phyloP scores from a whole-genome alignment of 139 green algal genomes.

The Eudorina sp. region DNA sequence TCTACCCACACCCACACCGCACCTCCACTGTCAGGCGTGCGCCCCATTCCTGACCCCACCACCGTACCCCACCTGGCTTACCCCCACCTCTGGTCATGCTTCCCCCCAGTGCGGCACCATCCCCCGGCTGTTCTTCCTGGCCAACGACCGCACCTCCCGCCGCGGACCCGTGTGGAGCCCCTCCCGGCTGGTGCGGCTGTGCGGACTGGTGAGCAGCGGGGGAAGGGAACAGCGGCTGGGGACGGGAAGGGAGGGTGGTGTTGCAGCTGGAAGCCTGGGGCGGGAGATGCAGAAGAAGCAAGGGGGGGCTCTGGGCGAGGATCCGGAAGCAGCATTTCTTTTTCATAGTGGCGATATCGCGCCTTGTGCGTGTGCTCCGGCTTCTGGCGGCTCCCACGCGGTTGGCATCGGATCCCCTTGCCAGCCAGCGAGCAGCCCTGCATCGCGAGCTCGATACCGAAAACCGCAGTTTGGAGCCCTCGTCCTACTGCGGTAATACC shows the following conservation, averaged over 20 bases:
- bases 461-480: no score
- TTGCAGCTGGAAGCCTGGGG: not conserved
- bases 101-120: slow-evolving; percentile 25
- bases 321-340: no score
- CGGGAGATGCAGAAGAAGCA: not conserved
- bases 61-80: not conserved
- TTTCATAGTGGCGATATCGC: not conserved
- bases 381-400: not conserved
- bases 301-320: not conserved
- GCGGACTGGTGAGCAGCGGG: slow-evolving; percentile 8
- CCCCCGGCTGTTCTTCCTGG: slow-evolving; percentile 38
- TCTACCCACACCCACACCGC: no score
- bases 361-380: not conserved
- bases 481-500: no score
- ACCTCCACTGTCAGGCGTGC: no score
- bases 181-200: not conserved
- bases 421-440: no score
- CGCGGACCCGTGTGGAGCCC: slow-evolving; percentile 35
- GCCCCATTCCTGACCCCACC: no score
- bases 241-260: not conserved
- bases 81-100: no score
- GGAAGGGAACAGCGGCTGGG: not conserved
- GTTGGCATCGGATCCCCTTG: no score
- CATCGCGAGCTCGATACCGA: no score
- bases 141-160: slow-evolving; percentile 39